Conservation (phyloP, 805 yeast genomes). For the Pichia ethanolica region DNA sequence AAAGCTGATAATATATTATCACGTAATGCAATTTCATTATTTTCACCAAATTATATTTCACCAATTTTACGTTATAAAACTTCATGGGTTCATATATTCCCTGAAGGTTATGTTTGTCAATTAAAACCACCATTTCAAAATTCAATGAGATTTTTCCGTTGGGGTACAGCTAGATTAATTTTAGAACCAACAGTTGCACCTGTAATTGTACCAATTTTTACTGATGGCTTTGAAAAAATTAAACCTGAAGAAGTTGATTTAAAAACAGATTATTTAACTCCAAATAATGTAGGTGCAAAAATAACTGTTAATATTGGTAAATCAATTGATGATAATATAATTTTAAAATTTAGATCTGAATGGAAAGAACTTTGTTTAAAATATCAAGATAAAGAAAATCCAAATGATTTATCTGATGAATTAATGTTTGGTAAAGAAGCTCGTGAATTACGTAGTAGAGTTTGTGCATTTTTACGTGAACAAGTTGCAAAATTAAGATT, state of each 20-base stretch:
- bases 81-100: slow-evolving; percentile 91
- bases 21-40: slow-evolving; percentile 13
- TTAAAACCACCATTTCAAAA: slow-evolving; percentile 68
- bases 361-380: slow-evolving; percentile 62
- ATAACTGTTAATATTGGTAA: slow-evolving; percentile 67
- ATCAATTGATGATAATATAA: slow-evolving; percentile 51
- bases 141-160: slow-evolving; percentile 89
- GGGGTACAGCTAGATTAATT: slow-evolving; percentile 87
- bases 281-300: slow-evolving; percentile 58
- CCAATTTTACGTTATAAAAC: slow-evolving; percentile 60
- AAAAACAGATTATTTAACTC: slow-evolving; percentile 35
- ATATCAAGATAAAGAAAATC: slow-evolving; percentile 42
- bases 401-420: slow-evolving; percentile 53
- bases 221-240: slow-evolving; percentile 79
- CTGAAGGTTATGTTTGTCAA: slow-evolving; percentile 92
- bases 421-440: slow-evolving; percentile 61
- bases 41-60: slow-evolving; percentile 32
- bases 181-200: slow-evolving; percentile 82
- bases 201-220: slow-evolving; percentile 76
- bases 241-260: slow-evolving; percentile 69
- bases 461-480: slow-evolving; percentile 63
- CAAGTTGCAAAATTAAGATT: slow-evolving; percentile 46
- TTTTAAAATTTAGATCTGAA: slow-evolving; percentile 53
- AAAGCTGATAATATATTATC: neutral
- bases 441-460: slow-evolving; percentile 53